These are phyloP conservation scores for Astraeus odoratus DNA, from an alignment of 768 basidiomycete genomes.

Conservation along the genomic window DNA sequence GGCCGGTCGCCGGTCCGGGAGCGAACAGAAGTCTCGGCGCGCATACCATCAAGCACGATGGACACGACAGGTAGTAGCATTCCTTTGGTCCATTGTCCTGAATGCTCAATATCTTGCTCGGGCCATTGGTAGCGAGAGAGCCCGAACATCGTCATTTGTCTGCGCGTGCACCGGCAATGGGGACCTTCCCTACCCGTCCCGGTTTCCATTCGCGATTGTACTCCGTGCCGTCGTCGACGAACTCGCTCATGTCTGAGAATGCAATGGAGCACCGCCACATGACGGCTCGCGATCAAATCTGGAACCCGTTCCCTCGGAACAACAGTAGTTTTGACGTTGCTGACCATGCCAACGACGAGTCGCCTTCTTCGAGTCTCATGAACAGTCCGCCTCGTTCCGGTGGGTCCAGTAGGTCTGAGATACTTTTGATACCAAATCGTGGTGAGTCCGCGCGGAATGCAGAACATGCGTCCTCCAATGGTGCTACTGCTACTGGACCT, in stretches of 20 bases:
- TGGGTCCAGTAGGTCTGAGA: not conserved
- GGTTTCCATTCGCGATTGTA: slow-evolving; percentile 15
- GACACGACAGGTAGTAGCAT: not conserved
- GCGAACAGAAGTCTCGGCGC: not conserved
- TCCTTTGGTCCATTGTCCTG: not conserved
- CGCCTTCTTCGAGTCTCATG: not conserved
- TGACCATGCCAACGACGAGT: not conserved
- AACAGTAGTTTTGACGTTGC: slow-evolving; percentile 6
- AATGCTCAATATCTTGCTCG: not conserved
- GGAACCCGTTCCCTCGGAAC: slow-evolving; percentile 14
- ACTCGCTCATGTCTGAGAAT: slow-evolving; percentile 38
- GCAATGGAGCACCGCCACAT: slow-evolving; percentile 36
- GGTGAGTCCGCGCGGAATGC: not conserved
- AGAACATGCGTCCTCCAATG: not conserved
- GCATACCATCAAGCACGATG: slow-evolving; percentile 11
- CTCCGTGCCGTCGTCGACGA: slow-evolving; percentile 28
- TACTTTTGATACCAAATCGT: not conserved
- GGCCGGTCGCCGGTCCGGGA: slow-evolving; percentile 6
- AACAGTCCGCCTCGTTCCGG: not conserved
- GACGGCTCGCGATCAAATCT: slow-evolving; percentile 31
- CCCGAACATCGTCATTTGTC: slow-evolving; percentile 1
- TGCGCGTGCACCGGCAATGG: not conserved
- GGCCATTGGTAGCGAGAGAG: not conserved
- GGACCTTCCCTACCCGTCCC: slow-evolving; percentile 7
- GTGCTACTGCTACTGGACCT: not conserved